Evolutionary conservation across 257 asterid species (phyloP), one percentile per base, ranked within the genome.

Genomic region (Nyctanthes arbortristis): DNA sequence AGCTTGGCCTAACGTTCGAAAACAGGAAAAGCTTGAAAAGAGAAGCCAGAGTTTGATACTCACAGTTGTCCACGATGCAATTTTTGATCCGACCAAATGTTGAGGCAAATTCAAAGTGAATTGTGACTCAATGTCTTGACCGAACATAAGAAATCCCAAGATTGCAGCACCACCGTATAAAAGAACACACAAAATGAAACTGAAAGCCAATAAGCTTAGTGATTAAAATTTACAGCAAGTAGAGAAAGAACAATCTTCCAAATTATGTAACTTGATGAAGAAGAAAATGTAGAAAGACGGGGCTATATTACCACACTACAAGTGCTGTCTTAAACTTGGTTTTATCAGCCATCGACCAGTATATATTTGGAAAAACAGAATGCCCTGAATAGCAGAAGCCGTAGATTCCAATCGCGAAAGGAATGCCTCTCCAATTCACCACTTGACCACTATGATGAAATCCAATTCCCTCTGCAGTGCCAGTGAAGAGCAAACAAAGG

Each of bases 381-480:
- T 91, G 97, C 60, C 96, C 97, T 3, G 95, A 84, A 69, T 79
- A 91, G 81, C 97, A 91, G 77, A 77, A 91, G 0, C 97, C 97
- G 28, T 86, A 87, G 63, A 91, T 82, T 27, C 97, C 97, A 43
- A 91, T 84, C 16, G 93, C 93, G 65, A 91, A 84, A 27, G 96
- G 95, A 79, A 89, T 28, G 20, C 97, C 96, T 6, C 78, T 80
- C 93, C 89, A 91, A 61, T 75, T 79, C 62, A 87, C 84, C 30
- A 78, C 39, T 72, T 78, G 77, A 65, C 92, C 83, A 4, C 75
- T 72, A 18, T 80, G 84, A 62, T 58, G 90, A 65, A 89, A 87
- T 60, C 89, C 95, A 31, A 79, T 60, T 35, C 69, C 87, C 49
- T 75, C 92, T 32, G 74, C 77, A 0, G 83, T 83, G 34, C 90